Conservation (phyloP, 2,329 filamentous ascomycete species). For the Rhynchosporium agropyri region DNA sequence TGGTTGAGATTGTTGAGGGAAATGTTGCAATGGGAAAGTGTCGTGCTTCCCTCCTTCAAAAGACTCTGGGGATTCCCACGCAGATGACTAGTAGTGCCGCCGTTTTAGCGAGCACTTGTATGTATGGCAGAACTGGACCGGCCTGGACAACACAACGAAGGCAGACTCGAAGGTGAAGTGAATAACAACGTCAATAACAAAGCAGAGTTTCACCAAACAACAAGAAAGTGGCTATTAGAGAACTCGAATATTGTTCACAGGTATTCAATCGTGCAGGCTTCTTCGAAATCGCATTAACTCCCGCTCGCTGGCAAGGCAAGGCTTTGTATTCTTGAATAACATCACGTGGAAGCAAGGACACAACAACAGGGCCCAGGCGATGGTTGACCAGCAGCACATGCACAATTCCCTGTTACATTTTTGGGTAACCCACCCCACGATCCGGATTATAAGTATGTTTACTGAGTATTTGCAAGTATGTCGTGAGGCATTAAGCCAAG, state of each 20-base stretch:
- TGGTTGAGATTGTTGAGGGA: constrained; percentile 24
- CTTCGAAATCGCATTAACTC: too few species aligned
- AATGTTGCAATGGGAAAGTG: constrained; percentile 16
- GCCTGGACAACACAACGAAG: background rate
- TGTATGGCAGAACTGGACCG: background rate
- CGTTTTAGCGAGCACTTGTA: background rate
- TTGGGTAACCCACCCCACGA: background rate
- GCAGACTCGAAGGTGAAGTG: background rate
- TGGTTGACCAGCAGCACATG: background rate
- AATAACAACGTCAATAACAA: background rate
- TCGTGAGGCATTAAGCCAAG: constrained; percentile 7
- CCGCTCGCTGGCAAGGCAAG: background rate
- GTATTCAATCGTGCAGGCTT: too few species aligned
- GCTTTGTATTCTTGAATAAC: background rate
- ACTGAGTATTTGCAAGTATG: too few species aligned
- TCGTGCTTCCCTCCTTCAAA: constrained; percentile 12
- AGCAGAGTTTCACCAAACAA: too few species aligned
- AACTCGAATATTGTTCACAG: too few species aligned
- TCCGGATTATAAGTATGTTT: too few species aligned
- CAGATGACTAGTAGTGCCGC: constrained; percentile 3
- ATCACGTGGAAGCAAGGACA: constrained; percentile 12
- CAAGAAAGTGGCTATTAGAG: too few species aligned
- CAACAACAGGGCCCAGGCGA: background rate
- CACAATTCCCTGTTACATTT: background rate
- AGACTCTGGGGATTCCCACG: constrained; percentile 15